Base-by-base conservation (phyloP, 164 flowering plant genomes). In the grape (Vitis vinifera) region DNA sequence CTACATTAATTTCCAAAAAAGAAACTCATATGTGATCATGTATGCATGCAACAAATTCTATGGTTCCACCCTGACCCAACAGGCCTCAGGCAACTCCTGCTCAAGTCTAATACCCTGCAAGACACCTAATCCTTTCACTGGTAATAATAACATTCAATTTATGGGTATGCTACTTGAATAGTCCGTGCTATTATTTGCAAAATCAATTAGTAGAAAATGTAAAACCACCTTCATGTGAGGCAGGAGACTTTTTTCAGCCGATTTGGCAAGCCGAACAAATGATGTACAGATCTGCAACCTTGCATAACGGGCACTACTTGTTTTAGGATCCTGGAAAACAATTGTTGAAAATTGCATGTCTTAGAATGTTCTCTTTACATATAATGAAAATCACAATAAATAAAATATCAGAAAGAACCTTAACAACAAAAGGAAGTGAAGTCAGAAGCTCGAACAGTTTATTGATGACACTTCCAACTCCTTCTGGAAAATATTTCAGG, bases 281-380 rank as follows among this genome's bases (percentile, higher is more conserved):
- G 99, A 96, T 62, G 97, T 67, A 78, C 99, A 96, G 52, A 93
- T 89, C 74, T 96, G 97, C 80, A 96, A 81, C 76, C 98, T 86
- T 59, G 97, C 98, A 82, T 84, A 82, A n/a, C 99, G 86, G 51
- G 94, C 85, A 62, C 77, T 73, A 72, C 73, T 85, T 71, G 88
- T 81, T n/a, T 88, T 78, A 77, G 98, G 95, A 68, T 96, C 99
- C 99, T 96, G 91, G 68, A 51, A 77, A 65, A 37, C 13, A 77
- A 72, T 59, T 44, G 58, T 51, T 48, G 1, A 59, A 48, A 51
- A 31, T 59, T 51, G 17, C 19, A 44, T 3, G 9, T 19, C 31
- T 48, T 53, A 65, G 59, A 52, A 62, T 9, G 66, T 62, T 55
- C 37, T 29, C 27, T 49, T 68, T 62, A 53, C 14, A 69, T 44